phyloP scores from a whole-genome alignment of 148 eudicot species.

The Pharnaceum exiguum region DNA sequence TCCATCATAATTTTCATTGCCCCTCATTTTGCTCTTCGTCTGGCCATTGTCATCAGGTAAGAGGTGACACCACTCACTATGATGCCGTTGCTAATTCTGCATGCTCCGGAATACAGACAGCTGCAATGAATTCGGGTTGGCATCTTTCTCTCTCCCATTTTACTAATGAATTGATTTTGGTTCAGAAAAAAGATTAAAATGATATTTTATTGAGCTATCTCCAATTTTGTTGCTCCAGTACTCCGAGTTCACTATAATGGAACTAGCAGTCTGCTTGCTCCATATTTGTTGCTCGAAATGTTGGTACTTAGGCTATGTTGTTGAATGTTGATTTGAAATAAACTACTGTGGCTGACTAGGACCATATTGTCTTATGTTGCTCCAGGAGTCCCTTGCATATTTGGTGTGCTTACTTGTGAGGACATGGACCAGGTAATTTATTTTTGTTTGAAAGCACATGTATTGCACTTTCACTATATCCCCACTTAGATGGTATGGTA shows the following conservation, averaged over 20 bases:
- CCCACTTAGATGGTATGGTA: too few relatives aligned
- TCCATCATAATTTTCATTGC: conserved; percentile 5
- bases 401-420: conserved; percentile 92
- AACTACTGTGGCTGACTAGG: neutral
- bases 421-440: conserved; percentile 87
- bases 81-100: conserved; percentile 97
- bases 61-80: conserved; percentile 95
- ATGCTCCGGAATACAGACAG: conserved; percentile 88
- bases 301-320: too few relatives aligned
- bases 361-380: conserved; percentile 4
- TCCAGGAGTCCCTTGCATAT: conserved; percentile 94
- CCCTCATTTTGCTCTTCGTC: conserved; percentile 1
- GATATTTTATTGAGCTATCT: too few relatives aligned
- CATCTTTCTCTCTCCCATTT: conserved; percentile 2
- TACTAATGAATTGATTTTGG: too few relatives aligned
- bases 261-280: too few relatives aligned
- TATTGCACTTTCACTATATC: too few relatives aligned
- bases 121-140: conserved; percentile 85
- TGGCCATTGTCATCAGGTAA: conserved; percentile 39
- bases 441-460: neutral
- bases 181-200: too few relatives aligned
- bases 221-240: too few relatives aligned
- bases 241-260: too few relatives aligned
- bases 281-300: too few relatives aligned
- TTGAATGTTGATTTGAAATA: neutral